Evolutionary conservation across 768 basidiomycete species (phyloP), one percentile per base, ranked within the genome.

Genomic region (Mycena pura): DNA sequence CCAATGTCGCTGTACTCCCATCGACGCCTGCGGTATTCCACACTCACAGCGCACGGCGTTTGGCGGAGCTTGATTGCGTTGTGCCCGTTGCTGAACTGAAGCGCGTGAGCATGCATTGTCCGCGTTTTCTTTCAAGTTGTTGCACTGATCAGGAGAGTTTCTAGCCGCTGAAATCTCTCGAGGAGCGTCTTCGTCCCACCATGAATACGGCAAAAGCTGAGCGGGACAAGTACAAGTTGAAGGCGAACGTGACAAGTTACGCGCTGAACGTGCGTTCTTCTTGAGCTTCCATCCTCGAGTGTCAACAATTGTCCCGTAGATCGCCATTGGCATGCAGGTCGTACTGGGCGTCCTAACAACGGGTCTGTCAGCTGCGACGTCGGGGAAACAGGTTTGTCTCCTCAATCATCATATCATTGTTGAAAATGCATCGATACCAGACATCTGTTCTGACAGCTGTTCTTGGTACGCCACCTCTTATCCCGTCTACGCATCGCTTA

Each of bases 291-390:
- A n/a, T n/a, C n/a, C n/a, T 19, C 15, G 22, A n/a, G 64, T 60
- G 75, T 52, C 78, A 76, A 17, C 78, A 74, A 6, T 80, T 65
- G 36, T 52, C 6, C 68, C 78, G 27, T 80, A 84, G 61, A 55
- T 76, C 13, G 87, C 88, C 0, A 90, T 90, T 41, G 82, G 79
- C 14, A 52, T 88, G 34, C 90, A 91, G 68, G 84, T 91, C 5
- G 36, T 87, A 0, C 72, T 91, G 28, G 89, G 88, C 6, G 82
- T 89, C 3, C 74, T 91, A 27, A 90, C 87, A 6, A 91, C 89
- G 0, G 89, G 85, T 1, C 62, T 90, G 15, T 80, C 88, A 0
- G 86, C 86, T 6, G 75, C 80, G 3, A 71, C 77, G 7, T 70
- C 63, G 19, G 81, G 78, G 6, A 74, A 60, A 7, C 76, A 80